A percentile compares a stretch with the other conserved stretches of the same genome.
phyloP scores from a whole-genome alignment of 2,329 filamentous ascomycete genomes.

The Alternaria angustiovoidea region DNA sequence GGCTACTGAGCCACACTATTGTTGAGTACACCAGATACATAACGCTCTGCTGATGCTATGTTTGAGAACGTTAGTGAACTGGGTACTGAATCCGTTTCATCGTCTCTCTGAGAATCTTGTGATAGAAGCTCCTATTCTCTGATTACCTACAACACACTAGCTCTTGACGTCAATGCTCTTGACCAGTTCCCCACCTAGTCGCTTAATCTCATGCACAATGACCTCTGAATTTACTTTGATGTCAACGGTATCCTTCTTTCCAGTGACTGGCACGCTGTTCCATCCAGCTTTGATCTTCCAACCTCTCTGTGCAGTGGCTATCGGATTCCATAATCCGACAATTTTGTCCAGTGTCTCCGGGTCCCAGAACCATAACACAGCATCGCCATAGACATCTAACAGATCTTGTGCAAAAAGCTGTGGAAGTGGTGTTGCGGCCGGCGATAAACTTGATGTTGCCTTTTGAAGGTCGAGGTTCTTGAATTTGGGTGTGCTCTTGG shows the following conservation, averaged over 20 bases:
- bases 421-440: conserved; percentile 65
- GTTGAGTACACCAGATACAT: not conserved
- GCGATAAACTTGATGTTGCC: conserved; percentile 28
- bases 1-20: not conserved
- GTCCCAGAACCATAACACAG: conserved; percentile 82
- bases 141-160: not conserved
- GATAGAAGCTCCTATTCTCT: not conserved
- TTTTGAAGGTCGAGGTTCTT: conserved; percentile 78
- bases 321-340: conserved; percentile 72
- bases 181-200: conserved; percentile 68
- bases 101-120: not conserved
- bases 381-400: conserved; percentile 69
- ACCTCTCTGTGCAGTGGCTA: conserved; percentile 57
- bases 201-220: conserved; percentile 76
- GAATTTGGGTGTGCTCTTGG: conserved; percentile 63
- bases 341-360: conserved; percentile 64
- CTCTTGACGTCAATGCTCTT: conserved; percentile 36
- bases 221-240: conserved; percentile 72
- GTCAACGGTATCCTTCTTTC: conserved; percentile 43
- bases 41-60: not conserved
- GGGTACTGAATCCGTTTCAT: not conserved
- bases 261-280: conserved; percentile 64
- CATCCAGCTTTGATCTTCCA: conserved; percentile 78
- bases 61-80: not conserved
- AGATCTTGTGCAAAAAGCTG: conserved; percentile 73